A percentile compares a stretch with the other conserved stretches of the same genome.
These are phyloP conservation scores for Lactifluus rugatus DNA, from an alignment of 768 basidiomycete genomes.

Conservation along the genomic window DNA sequence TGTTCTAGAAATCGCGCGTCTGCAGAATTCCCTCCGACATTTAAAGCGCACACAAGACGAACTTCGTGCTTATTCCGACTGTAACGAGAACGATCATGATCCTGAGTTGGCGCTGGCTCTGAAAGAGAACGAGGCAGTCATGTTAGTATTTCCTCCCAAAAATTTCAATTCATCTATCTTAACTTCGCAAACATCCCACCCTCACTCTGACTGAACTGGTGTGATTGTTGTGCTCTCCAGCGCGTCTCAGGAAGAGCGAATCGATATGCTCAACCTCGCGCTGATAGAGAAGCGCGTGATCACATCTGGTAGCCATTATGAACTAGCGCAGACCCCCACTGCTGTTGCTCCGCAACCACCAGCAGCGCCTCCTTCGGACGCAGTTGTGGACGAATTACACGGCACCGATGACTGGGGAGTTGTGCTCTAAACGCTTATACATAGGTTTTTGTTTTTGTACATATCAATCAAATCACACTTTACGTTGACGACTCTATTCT, in stretches of 20 bases:
- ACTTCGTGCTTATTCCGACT: conserved; percentile 37
- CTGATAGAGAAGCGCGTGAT: conserved; percentile 49
- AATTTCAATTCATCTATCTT: neutral
- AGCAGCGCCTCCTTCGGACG: neutral
- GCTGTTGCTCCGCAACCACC: neutral
- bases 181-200: too few relatives aligned
- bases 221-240: too few relatives aligned
- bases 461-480: neutral
- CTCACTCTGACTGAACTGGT: too few relatives aligned
- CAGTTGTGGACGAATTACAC: neutral
- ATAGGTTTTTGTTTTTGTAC: neutral
- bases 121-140: conserved; percentile 63
- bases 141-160: conserved; percentile 35
- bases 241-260: conserved; percentile 69
- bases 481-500: neutral
- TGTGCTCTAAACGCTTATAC: conserved; percentile 5
- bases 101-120: conserved; percentile 49
- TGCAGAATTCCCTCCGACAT: conserved; percentile 60
- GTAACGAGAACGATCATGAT: conserved; percentile 31
- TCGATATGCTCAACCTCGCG: conserved; percentile 55
- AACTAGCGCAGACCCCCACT: conserved; percentile 17
- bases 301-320: conserved; percentile 35
- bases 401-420: conserved; percentile 7
- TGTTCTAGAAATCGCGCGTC: conserved; percentile 60
- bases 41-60: conserved; percentile 52